Evolutionary conservation across 140 eudicot genomes (phyloP).

Genomic region (Anethum foeniculum): DNA sequence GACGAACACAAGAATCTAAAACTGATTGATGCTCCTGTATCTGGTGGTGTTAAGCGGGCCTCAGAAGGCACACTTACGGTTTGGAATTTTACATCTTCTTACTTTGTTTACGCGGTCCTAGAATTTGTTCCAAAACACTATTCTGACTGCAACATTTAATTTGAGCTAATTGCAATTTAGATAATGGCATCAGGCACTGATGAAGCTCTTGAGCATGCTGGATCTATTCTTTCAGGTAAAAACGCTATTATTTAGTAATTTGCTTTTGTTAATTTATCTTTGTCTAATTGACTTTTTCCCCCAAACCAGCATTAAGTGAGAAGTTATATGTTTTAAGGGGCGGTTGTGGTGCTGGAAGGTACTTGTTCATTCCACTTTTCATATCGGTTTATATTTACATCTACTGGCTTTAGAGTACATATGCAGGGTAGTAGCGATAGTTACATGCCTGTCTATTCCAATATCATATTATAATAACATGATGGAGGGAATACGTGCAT

Average conservation of each 20-base stretch:
- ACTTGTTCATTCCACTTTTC: slow-evolving; percentile 21
- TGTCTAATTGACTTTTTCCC: slow-evolving; percentile 15
- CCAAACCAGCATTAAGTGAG: slow-evolving; percentile 75
- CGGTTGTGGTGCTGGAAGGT: slow-evolving; percentile 99
- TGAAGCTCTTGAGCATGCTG: slow-evolving; percentile 83
- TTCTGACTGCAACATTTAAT: background rate
- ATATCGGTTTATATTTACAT: slow-evolving; percentile 5
- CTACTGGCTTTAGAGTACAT: background rate
- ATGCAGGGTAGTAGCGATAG: background rate
- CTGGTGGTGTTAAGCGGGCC: slow-evolving; percentile 97
- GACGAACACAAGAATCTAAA: slow-evolving; percentile 66
- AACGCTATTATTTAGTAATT: background rate
- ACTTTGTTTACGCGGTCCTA: slow-evolving; percentile 7
- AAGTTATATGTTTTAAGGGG: slow-evolving; percentile 88
- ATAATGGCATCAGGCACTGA: slow-evolving; percentile 93
- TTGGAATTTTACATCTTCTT: slow-evolving; percentile 20
- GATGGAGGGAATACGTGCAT: background rate
- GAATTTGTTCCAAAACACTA: background rate
- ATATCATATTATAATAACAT: background rate
- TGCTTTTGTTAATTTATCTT: background rate
- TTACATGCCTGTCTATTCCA: background rate
- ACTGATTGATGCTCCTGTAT: slow-evolving; percentile 96
- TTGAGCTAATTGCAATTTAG: slow-evolving; percentile 26
- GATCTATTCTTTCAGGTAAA: slow-evolving; percentile 78
- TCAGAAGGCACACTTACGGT: slow-evolving; percentile 92